Conservation (phyloP, 805 yeast genomes). For the Saccharomyces jurei region DNA sequence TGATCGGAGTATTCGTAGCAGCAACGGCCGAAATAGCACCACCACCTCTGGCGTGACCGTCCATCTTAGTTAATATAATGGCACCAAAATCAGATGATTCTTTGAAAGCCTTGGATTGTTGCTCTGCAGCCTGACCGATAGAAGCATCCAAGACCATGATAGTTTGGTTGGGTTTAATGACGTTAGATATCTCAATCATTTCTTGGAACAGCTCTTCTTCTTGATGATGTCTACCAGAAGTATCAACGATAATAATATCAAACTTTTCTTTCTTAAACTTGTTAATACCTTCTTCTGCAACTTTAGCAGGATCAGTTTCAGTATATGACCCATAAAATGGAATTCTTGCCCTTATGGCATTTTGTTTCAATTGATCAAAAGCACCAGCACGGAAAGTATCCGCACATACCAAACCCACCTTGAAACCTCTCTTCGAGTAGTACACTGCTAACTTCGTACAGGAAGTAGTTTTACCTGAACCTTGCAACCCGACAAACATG, state of each 20-base stretch:
- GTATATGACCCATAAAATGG: constrained; percentile 94
- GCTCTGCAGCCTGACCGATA: constrained; percentile 97
- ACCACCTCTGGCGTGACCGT: constrained; percentile 98
- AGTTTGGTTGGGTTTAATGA: constrained; percentile 89
- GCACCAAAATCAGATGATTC: constrained; percentile 92
- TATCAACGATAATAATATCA: constrained; percentile 90
- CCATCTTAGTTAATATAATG: constrained; percentile 90
- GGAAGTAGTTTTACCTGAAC: constrained; percentile 97
- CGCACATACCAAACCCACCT: constrained; percentile 95
- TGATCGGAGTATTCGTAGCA: constrained; percentile 89
- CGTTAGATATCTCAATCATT: constrained; percentile 86
- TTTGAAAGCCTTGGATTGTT: constrained; percentile 89
- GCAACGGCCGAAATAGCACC: constrained; percentile 99
- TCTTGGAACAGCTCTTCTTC: constrained; percentile 86
- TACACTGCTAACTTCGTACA: constrained; percentile 95
- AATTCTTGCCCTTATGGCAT: constrained; percentile 88
- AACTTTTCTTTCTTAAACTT: constrained; percentile 86
- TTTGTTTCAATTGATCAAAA: constrained; percentile 94
- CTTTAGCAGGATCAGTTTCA: constrained; percentile 91
- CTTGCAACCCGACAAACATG: constrained; percentile 97
- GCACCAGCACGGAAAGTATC: constrained; percentile 99
- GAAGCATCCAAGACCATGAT: constrained; percentile 96
- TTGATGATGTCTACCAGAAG: constrained; percentile 96
- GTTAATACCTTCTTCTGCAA: constrained; percentile 84
- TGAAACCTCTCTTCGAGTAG: constrained; percentile 86